phyloP scores from a whole-genome alignment of 495 filamentous ascomycete genomes.

The Neurospora hispaniola region DNA sequence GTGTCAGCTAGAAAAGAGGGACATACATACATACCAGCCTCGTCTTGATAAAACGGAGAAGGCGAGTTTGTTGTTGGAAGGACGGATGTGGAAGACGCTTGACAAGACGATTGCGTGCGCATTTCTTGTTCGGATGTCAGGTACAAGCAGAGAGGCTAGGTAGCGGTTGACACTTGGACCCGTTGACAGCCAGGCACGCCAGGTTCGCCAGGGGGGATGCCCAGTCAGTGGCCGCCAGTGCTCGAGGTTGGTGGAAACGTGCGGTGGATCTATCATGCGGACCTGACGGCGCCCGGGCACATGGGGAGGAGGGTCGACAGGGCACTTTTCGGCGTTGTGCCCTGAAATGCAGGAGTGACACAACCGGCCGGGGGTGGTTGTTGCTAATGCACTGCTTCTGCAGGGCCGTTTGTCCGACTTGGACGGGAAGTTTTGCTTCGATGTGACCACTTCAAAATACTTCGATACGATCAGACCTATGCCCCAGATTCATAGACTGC shows the following conservation, averaged over 20 bases:
- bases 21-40: conserved; percentile 22
- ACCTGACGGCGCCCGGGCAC: neutral
- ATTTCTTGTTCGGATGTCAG: conserved; percentile 19
- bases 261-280: neutral
- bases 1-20: neutral
- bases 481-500: neutral
- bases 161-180: neutral
- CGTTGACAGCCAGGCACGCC: neutral
- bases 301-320: neutral
- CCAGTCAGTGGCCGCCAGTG: neutral
- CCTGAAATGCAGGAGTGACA: neutral
- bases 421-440: neutral
- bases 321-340: neutral
- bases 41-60: conserved; percentile 23
- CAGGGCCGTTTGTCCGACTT: neutral
- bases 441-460: neutral
- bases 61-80: conserved; percentile 17
- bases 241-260: neutral
- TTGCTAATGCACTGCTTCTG: neutral
- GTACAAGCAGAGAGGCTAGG: neutral
- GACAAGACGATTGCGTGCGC: conserved; percentile 31
- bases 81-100: conserved; percentile 24
- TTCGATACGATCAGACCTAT: neutral
- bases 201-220: neutral
- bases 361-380: neutral